Conservation (phyloP, 345 rosid genomes). For the Hirschfeldia incana region DNA sequence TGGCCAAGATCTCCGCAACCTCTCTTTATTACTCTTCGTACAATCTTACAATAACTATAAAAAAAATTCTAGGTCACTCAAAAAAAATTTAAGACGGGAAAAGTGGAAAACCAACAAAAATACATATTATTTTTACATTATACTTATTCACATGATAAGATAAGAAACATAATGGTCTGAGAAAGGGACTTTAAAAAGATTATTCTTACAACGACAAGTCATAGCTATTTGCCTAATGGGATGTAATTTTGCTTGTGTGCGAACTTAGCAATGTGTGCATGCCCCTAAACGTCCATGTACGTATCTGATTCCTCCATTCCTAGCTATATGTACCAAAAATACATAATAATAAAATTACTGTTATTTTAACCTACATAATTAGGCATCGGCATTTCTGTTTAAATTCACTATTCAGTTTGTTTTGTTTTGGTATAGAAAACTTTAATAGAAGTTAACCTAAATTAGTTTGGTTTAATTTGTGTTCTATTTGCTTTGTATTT, state of each 20-base stretch:
- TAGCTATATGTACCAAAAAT: not conserved
- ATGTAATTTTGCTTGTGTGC: constrained; percentile 27
- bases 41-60: not conserved
- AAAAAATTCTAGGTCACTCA: too few species aligned
- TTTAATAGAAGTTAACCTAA: too few species aligned
- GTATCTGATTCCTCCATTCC: constrained; percentile 38
- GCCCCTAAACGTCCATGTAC: constrained; percentile 39
- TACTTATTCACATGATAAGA: constrained; percentile 26
- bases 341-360: not conserved
- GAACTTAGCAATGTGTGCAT: constrained; percentile 32
- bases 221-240: constrained; percentile 29
- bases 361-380: too few species aligned
- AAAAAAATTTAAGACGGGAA: not conserved
- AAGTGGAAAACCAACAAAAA: not conserved
- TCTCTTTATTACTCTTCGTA: constrained; percentile 31
- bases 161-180: constrained; percentile 31
- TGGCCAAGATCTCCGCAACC: constrained; percentile 29
- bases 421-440: too few species aligned
- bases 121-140: not conserved
- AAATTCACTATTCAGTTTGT: too few species aligned
- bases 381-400: too few species aligned
- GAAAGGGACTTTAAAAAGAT: constrained; percentile 40
- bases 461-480: too few species aligned
- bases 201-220: constrained; percentile 43
- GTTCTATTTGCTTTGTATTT: too few species aligned